Evolutionary conservation across 768 basidiomycete species (phyloP).

Genomic region (Leccinum ochraceum): DNA sequence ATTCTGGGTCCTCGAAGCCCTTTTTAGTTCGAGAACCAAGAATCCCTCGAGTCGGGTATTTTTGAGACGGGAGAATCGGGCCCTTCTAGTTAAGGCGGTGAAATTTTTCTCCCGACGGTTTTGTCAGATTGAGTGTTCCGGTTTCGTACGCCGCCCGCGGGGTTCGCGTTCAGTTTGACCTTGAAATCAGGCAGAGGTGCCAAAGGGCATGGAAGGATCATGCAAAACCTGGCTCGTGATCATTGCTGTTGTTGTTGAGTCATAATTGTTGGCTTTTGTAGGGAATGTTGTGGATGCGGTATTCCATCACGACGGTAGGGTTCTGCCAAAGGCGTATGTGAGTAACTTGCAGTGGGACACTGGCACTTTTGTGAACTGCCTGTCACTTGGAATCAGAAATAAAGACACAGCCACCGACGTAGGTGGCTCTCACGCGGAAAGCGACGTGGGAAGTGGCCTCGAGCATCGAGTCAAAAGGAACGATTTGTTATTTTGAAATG

Average conservation of each 20-base stretch:
- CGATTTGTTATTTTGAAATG: background rate
- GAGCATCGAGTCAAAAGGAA: background rate
- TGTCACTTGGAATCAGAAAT: too few species aligned
- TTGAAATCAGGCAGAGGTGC: conserved; percentile 56
- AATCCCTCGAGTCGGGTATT: conserved; percentile 6
- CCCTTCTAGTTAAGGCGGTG: conserved; percentile 40
- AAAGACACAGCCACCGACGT: background rate
- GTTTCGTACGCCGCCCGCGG: conserved; percentile 49
- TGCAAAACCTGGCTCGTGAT: conserved; percentile 57
- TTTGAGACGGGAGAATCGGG: conserved; percentile 25
- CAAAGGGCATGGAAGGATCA: conserved; percentile 27
- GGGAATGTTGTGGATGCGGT: too few species aligned
- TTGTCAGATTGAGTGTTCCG: conserved; percentile 36
- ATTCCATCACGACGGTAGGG: too few species aligned
- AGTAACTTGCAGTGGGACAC: too few species aligned
- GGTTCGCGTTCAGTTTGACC: conserved; percentile 50
- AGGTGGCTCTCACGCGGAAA: background rate
- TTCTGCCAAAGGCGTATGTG: too few species aligned
- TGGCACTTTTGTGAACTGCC: too few species aligned
- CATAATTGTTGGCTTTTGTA: too few species aligned
- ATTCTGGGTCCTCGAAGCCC: conserved; percentile 56
- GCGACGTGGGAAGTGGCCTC: background rate
- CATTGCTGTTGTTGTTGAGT: conserved; percentile 32
- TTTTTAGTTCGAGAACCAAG: conserved; percentile 43
- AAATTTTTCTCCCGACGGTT: conserved; percentile 44